Conservation (phyloP, 352 stramenopile genomes). For the Globisporangium yorkense region DNA sequence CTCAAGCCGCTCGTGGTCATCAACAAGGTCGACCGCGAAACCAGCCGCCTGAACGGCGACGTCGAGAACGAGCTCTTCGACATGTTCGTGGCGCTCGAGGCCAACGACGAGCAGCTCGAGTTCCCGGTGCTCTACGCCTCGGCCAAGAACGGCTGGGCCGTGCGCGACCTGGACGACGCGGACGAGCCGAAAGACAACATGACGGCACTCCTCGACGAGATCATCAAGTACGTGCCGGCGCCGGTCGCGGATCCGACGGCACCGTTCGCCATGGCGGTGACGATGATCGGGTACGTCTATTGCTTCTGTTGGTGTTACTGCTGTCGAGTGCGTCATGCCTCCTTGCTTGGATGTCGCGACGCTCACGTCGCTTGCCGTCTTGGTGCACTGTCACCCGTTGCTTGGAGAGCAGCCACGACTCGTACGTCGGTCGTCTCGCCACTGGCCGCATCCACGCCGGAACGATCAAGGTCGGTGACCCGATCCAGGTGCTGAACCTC, state of each 20-base stretch:
- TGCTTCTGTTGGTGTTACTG: background rate
- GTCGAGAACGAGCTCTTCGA: constrained; percentile 97
- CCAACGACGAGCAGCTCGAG: constrained; percentile 94
- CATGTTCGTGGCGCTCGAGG: constrained; percentile 94
- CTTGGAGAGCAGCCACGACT: constrained; percentile 84
- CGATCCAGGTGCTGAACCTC: constrained; percentile 87
- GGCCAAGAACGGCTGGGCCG: constrained; percentile 95
- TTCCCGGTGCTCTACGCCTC: constrained; percentile 96
- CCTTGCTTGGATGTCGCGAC: background rate
- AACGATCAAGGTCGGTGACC: constrained; percentile 86
- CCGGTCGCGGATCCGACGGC: constrained; percentile 74
- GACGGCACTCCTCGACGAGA: constrained; percentile 95
- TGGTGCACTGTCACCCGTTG: constrained; percentile 10
- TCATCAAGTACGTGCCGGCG: constrained; percentile 91
- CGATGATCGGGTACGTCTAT: constrained; percentile 83
- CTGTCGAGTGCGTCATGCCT: background rate
- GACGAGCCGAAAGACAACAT: constrained; percentile 80
- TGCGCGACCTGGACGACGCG: constrained; percentile 79
- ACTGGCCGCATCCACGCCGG: constrained; percentile 95
- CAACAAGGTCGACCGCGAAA: constrained; percentile 97
- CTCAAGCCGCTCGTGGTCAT: constrained; percentile 96
- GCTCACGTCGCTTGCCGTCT: background rate
- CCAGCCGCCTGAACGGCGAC: constrained; percentile 87
- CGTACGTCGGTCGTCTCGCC: constrained; percentile 96
- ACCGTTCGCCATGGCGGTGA: constrained; percentile 94